phyloP scores from a whole-genome alignment of 129 eudicot species.

The Saposhnikovia divaricata region DNA sequence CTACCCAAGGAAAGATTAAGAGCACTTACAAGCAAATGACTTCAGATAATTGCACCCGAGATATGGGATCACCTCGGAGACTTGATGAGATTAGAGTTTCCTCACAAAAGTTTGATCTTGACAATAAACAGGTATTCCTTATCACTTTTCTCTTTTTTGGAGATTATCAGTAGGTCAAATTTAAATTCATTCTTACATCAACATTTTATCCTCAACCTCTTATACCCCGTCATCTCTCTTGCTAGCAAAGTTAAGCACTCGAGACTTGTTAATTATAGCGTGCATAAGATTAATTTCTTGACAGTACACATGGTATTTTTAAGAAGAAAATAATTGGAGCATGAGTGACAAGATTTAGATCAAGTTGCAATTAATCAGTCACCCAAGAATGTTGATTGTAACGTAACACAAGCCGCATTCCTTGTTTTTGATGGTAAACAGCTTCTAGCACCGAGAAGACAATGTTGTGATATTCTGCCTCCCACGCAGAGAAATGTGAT shows the following conservation, averaged over 20 bases:
- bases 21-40: conserved; percentile 34
- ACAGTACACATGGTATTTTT: background rate
- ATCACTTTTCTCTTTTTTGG: background rate
- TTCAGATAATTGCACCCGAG: conserved; percentile 34
- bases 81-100: conserved; percentile 53
- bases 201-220: background rate
- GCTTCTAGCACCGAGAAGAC: conserved; percentile 48
- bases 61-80: conserved; percentile 45
- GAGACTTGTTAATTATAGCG: background rate
- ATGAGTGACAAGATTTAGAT: background rate
- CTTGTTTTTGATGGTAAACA: conserved; percentile 2
- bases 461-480: conserved; percentile 43
- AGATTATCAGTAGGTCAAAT: background rate
- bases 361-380: background rate
- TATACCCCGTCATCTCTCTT: background rate
- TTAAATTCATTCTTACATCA: background rate
- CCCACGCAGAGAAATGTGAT: conserved; percentile 17
- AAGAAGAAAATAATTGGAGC: background rate
- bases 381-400: background rate
- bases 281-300: background rate
- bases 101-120: conserved; percentile 42
- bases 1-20: conserved; percentile 14
- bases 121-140: conserved; percentile 48
- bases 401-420: background rate
- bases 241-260: background rate